Evolutionary conservation across 768 basidiomycete species (phyloP).

Genomic region (Hericium alpestre): DNA sequence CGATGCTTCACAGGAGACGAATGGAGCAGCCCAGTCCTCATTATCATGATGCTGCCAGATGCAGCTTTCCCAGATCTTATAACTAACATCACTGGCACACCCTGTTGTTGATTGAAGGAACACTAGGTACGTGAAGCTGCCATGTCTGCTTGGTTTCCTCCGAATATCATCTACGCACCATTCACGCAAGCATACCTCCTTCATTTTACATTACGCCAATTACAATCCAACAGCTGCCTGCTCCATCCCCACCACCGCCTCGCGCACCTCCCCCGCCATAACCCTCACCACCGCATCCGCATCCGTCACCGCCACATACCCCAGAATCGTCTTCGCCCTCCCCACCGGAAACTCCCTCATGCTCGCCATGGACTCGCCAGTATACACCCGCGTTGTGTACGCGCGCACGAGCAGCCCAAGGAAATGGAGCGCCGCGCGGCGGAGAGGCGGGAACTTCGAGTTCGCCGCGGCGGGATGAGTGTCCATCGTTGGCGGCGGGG

Average conservation of each 20-base stretch:
- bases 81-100: no score
- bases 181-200: no score
- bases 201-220: not conserved
- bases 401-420: constrained; percentile 60
- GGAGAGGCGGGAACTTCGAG: constrained; percentile 65
- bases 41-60: no score
- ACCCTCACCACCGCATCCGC: constrained; percentile 8
- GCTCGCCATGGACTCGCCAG: constrained; percentile 17
- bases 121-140: no score
- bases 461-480: constrained; percentile 45
- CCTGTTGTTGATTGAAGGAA: no score
- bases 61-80: no score
- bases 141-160: no score
- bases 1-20: no score
- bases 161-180: no score
- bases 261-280: constrained; percentile 12
- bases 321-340: constrained; percentile 6
- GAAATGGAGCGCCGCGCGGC: constrained; percentile 83
- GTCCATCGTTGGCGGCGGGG: constrained; percentile 31
- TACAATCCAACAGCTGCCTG: constrained; percentile 5
- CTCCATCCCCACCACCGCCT: constrained; percentile 8
- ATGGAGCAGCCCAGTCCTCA: no score
- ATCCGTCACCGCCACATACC: constrained; percentile 11
- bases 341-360: constrained; percentile 6
- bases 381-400: constrained; percentile 37